Evolutionary conservation across 1,284 basidiomycete species (phyloP).

Genomic region (Moesziomyces globuligerus): DNA sequence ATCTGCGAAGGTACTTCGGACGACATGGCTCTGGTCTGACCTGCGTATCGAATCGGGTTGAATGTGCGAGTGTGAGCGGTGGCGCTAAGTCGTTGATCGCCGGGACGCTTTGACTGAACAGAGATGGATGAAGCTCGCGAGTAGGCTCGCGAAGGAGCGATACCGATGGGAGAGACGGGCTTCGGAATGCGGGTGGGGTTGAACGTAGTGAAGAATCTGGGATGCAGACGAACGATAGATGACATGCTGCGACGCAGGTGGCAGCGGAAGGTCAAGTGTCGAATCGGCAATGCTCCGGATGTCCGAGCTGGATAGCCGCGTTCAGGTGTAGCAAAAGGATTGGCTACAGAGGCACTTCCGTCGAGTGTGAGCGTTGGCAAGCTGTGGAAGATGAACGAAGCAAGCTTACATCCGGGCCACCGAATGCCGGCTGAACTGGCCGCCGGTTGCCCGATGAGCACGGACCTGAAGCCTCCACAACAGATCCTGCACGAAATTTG

Average conservation of each 20-base stretch:
- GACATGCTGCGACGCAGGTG: constrained; percentile 27
- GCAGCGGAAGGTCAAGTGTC: background rate
- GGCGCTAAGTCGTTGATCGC: background rate
- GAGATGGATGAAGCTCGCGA: constrained; percentile 1
- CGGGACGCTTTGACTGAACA: background rate
- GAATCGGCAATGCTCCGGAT: constrained; percentile 23
- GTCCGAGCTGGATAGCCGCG: constrained; percentile 37
- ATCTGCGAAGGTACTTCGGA: constrained; percentile 70
- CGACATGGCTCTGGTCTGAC: constrained; percentile 19
- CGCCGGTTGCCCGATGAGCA: background rate
- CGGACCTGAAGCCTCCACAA: background rate
- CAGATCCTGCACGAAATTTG: background rate
- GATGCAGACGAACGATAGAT: background rate
- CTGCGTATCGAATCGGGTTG: background rate
- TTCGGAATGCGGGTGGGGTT: background rate
- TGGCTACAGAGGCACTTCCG: background rate
- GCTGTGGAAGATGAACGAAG: background rate
- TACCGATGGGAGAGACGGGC: background rate
- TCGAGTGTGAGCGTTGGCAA: too few relatives aligned
- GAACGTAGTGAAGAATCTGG: background rate
- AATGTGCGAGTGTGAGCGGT: background rate
- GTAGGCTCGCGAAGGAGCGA: constrained; percentile 3
- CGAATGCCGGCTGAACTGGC: background rate
- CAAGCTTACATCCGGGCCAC: too few relatives aligned
- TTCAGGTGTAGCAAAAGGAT: background rate